phyloP scores from a whole-genome alignment of 2,329 filamentous ascomycete genomes.

The Fusarium clavum region DNA sequence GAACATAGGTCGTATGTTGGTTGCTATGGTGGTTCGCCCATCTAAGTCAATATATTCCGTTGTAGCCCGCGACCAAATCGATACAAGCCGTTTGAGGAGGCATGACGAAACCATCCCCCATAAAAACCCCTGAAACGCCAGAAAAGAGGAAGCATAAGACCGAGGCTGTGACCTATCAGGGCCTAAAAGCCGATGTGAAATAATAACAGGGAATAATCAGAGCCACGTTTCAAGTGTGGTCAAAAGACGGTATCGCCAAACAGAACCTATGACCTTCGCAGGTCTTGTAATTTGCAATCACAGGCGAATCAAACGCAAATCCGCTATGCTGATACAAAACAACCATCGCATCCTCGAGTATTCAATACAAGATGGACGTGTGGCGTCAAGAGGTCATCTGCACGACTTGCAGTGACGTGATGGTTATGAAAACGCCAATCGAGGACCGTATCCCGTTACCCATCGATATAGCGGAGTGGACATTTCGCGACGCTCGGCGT shows the following conservation, averaged over 20 bases:
- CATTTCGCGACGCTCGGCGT: slow-evolving; percentile 7
- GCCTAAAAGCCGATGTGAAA: slow-evolving; percentile 24
- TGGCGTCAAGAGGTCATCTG: background rate
- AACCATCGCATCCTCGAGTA: background rate
- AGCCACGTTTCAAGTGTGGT: background rate
- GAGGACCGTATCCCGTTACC: background rate
- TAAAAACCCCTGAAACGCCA: slow-evolving; percentile 26
- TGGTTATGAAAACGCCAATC: background rate
- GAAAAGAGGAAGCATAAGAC: slow-evolving; percentile 21
- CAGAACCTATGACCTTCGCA: slow-evolving; percentile 3
- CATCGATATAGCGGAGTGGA: background rate
- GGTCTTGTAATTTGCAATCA: slow-evolving; percentile 5
- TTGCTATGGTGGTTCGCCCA: background rate
- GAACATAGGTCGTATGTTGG: background rate
- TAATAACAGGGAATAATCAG: slow-evolving; percentile 1
- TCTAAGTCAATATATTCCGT: slow-evolving; percentile 14
- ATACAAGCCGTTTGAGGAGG: slow-evolving; percentile 4
- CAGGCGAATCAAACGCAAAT: background rate
- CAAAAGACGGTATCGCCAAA: slow-evolving; percentile 15
- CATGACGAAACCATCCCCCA: slow-evolving; percentile 16
- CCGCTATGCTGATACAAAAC: slow-evolving; percentile 4
- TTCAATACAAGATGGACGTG: background rate
- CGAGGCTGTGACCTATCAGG: background rate
- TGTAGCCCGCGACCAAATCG: slow-evolving; percentile 10
- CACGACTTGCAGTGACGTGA: background rate